phyloP scores from a whole-genome alignment of 495 filamentous ascomycete species.

The Polyplosphaeria fusca region DNA sequence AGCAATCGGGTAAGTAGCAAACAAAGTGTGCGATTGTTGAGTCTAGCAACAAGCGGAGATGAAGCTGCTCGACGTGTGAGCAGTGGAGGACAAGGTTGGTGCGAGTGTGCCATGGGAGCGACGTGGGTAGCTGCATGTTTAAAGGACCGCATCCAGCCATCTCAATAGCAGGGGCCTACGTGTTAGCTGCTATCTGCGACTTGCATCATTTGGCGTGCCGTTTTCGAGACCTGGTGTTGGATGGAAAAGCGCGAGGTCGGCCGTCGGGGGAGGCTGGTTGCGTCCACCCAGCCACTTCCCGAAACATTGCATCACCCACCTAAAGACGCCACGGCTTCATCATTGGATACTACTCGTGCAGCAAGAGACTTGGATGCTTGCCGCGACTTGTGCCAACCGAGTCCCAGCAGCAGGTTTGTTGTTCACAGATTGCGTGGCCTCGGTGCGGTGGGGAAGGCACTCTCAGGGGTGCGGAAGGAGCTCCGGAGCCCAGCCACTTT shows the following conservation, averaged over 20 bases:
- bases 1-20: not conserved
- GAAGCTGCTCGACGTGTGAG: not conserved
- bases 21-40: not conserved
- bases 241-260: conserved; percentile 31
- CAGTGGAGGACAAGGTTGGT: not conserved
- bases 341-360: too few relatives aligned
- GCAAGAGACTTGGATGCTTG: too few relatives aligned
- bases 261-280: conserved; percentile 19
- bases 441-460: too few relatives aligned
- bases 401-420: too few relatives aligned
- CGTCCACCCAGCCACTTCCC: too few relatives aligned
- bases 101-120: conserved; percentile 1
- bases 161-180: conserved; percentile 10
- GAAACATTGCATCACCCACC: too few relatives aligned
- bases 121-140: conserved; percentile 19
- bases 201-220: conserved; percentile 20
- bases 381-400: too few relatives aligned
- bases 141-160: conserved; percentile 30
- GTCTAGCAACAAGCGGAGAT: not conserved
- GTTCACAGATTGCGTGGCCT: too few relatives aligned
- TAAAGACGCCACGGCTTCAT: too few relatives aligned
- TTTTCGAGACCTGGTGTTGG: conserved; percentile 21
- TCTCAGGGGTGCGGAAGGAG: too few relatives aligned
- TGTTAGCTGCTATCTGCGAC: conserved; percentile 4
- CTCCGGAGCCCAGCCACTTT: too few relatives aligned